Evolutionary conservation across 2,329 filamentous ascomycete genomes (phyloP).

Genomic region (Apiospora saccharicola): DNA sequence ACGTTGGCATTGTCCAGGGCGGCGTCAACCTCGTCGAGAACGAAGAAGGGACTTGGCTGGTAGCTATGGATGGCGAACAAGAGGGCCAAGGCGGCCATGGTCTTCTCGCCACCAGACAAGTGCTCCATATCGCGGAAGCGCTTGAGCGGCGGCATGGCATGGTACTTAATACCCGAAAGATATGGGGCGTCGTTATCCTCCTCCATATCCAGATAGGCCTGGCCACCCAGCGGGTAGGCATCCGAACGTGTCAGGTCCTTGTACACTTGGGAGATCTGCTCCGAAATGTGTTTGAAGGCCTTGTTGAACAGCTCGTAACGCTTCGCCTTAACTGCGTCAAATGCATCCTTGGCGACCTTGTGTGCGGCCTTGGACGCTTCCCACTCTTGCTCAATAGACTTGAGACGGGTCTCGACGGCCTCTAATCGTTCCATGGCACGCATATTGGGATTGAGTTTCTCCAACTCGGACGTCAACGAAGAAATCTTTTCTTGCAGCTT

Average conservation of each 20-base stretch:
- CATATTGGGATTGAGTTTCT: constrained; percentile 97
- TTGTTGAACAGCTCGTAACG: constrained; percentile 94
- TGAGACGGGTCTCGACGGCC: constrained; percentile 82
- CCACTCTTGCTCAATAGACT: constrained; percentile 87
- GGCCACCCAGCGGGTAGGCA: constrained; percentile 92
- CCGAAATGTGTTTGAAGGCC: constrained; percentile 92
- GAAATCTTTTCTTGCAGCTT: constrained; percentile 80
- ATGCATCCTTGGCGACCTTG: constrained; percentile 80
- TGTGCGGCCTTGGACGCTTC: constrained; percentile 81
- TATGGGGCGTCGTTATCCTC: constrained; percentile 98
- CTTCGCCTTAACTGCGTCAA: constrained; percentile 81
- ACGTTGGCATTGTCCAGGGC: constrained; percentile 99
- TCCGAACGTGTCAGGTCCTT: constrained; percentile 90
- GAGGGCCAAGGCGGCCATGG: constrained; percentile 95
- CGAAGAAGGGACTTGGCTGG: constrained; percentile 95
- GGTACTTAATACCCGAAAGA: constrained; percentile 94
- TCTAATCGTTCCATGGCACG: constrained; percentile 92
- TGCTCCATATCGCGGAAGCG: constrained; percentile 99
- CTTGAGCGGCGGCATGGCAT: constrained; percentile 98
- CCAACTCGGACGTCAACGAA: constrained; percentile 77
- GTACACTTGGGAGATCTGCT: constrained; percentile 93
- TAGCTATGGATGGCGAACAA: constrained; percentile 97
- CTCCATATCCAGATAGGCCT: constrained; percentile 86
- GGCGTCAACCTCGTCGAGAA: constrained; percentile 96
- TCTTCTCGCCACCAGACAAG: constrained; percentile 96